Evolutionary conservation across 2,329 filamentous ascomycete species (phyloP), one percentile per base, ranked within the genome.

Genomic region (Nigrospora oryzae): DNA sequence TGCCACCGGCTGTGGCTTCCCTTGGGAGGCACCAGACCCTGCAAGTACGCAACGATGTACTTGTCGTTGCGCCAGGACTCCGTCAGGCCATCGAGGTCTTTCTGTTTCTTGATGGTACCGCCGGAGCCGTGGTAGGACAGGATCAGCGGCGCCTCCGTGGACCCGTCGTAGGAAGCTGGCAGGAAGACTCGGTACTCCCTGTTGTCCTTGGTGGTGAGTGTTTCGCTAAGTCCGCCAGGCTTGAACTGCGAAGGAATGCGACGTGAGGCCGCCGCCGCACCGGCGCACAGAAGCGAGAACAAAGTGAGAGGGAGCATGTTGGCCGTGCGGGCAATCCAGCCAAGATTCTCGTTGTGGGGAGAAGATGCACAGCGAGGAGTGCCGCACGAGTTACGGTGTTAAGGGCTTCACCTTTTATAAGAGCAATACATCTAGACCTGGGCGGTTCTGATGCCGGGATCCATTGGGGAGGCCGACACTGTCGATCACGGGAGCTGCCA

Each of bases 51-150:
- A 5, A 56, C 49, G 23, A 57, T 50, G 32, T 57, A 47, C 17
- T 57, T 46, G 7, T n/a, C 38, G 28, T 56, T 56, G 44, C 56
- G 52, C 31, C 36, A 35, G 5, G 51, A 46, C 8, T 47, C 44
- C 3, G 51, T 51, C 13, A 57, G 37, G n/a, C 40, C 36, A 32
- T 57, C 55, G 5, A 56, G 36, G 3, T 39, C 47, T 14, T 43
- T 40, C 43, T 57, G 55, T 11, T 47, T 35, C 6, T 50, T 40
- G 31, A 55, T 54, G n/a, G 44, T 46, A 8, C 51, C 43, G 23
- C 49, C 51, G 43, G 54, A 54, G 38, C 55, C 55, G 36, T 57
- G 55, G 40, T 56, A 56, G 14, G 50, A 53, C 11, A 57, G 45
- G 40, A 57, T 55, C 11, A 57, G 42, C 10, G 55, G 54, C n/a